Percentiles rank a stretch among this genome's conserved stretches.
Conservation (phyloP, 768 basidiomycete species). For the Sutorius australiensis region DNA sequence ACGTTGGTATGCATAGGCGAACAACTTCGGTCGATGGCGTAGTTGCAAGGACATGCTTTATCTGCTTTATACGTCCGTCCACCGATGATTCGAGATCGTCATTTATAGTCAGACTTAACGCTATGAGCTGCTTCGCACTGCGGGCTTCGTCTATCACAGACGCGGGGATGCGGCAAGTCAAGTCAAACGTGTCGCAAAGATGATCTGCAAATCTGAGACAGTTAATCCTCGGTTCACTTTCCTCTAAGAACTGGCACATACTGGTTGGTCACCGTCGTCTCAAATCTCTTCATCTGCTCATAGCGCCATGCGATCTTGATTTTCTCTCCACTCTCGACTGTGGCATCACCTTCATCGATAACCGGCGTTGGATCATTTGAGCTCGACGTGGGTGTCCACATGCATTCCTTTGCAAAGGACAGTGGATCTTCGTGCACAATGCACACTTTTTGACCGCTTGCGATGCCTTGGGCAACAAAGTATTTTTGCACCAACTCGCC, state of each 20-base stretch:
- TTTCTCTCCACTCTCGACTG: constrained; percentile 46
- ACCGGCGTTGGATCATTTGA: constrained; percentile 9
- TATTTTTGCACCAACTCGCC: constrained; percentile 83
- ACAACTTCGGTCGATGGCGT: constrained; percentile 36
- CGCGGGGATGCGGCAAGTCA: constrained; percentile 59
- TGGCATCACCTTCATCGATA: constrained; percentile 30
- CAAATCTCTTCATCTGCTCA: constrained; percentile 87
- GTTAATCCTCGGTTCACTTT: constrained; percentile 2
- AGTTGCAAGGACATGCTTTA: constrained; percentile 28
- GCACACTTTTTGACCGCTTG: constrained; percentile 61
- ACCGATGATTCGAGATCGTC: constrained; percentile 18
- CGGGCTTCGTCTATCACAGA: constrained; percentile 45
- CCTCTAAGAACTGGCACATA: constrained; percentile 37
- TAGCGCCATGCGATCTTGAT: constrained; percentile 99
- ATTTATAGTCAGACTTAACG: constrained; percentile 20
- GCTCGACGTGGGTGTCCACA: constrained; percentile 61
- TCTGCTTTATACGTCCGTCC: constrained; percentile 26
- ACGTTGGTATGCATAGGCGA: constrained; percentile 57
- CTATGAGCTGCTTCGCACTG: constrained; percentile 36
- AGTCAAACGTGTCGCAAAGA: constrained; percentile 70
- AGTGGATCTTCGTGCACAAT: constrained; percentile 59
- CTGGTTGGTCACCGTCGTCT: constrained; percentile 69
- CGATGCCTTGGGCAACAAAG: constrained; percentile 84
- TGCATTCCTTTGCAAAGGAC: constrained; percentile 64
- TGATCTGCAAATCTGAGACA: constrained; percentile 47